These are phyloP conservation scores for Jatropha curcas DNA, from an alignment of 345 rosid genomes.

Conservation along the genomic window DNA sequence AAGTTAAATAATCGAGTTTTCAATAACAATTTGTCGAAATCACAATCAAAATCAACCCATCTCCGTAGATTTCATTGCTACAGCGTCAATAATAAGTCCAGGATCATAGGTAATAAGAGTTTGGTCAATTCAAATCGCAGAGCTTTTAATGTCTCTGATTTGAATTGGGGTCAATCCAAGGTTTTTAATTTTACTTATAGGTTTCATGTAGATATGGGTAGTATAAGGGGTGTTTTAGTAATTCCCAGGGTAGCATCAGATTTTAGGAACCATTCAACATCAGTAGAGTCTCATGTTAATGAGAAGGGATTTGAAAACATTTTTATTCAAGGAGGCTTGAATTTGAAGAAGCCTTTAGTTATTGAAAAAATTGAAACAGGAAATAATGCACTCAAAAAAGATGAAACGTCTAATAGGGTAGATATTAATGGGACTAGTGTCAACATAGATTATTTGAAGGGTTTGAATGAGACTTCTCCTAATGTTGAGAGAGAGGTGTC, in stretches of 20 bases:
- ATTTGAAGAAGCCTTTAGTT: slow-evolving; percentile 66
- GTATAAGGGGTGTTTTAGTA: slow-evolving; percentile 68
- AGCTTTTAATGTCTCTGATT: slow-evolving; percentile 60
- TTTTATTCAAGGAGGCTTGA: slow-evolving; percentile 66
- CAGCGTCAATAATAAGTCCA: slow-evolving; percentile 22
- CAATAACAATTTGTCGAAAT: slow-evolving; percentile 58
- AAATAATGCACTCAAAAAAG: slow-evolving; percentile 35
- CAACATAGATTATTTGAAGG: slow-evolving; percentile 38
- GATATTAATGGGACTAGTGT: slow-evolving; percentile 36
- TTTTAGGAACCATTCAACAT: slow-evolving; percentile 69
- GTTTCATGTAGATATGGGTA: slow-evolving; percentile 28
- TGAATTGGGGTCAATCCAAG: slow-evolving; percentile 44
- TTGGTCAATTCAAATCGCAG: slow-evolving; percentile 41
- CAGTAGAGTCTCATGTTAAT: slow-evolving; percentile 56
- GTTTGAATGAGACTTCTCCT: slow-evolving; percentile 38
- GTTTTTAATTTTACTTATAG: slow-evolving; percentile 21
- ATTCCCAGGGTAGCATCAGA: slow-evolving; percentile 70
- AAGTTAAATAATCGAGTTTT: slow-evolving; percentile 25
- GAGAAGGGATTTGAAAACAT: slow-evolving; percentile 69
- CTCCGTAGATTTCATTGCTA: slow-evolving; percentile 27
- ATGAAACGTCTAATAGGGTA: slow-evolving; percentile 33
- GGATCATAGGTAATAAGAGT: slow-evolving; percentile 35
- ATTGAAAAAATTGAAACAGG: slow-evolving; percentile 45
- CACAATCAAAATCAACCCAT: slow-evolving; percentile 35
- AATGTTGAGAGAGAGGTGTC: slow-evolving; percentile 51